These are phyloP conservation scores for Pilaira anomala DNA, from an alignment of 192 early-diverging fungal species.

Conservation along the genomic window DNA sequence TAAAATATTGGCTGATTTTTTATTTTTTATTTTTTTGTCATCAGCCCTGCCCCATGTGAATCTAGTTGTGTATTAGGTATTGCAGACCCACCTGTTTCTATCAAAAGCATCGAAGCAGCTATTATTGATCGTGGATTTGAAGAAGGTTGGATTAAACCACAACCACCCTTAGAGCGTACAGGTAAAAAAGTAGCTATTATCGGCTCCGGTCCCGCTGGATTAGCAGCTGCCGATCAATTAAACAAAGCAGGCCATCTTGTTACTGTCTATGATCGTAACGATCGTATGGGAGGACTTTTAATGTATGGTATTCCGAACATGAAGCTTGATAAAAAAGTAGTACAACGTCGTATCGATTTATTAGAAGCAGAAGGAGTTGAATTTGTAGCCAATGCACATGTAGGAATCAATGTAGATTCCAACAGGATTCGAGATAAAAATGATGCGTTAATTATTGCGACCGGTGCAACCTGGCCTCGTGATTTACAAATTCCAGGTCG, in stretches of 20 bases:
- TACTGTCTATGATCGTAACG: conserved; percentile 96
- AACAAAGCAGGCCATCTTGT: conserved; percentile 95
- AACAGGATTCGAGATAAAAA: conserved; percentile 58
- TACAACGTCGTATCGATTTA: conserved; percentile 91
- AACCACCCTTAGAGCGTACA: conserved; percentile 73
- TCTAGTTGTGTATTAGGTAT: conserved; percentile 94
- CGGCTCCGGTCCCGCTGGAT: conserved; percentile 94
- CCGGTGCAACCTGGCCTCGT: conserved; percentile 97
- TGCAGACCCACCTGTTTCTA: conserved; percentile 90
- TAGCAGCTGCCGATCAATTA: conserved; percentile 94
- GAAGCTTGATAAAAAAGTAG: conserved; percentile 98
- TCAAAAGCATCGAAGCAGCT: conserved; percentile 97
- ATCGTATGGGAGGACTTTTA: conserved; percentile 91
- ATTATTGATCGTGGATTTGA: conserved; percentile 97
- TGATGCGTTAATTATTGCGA: conserved; percentile 86
- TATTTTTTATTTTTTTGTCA: background rate
- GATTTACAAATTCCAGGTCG: conserved; percentile 89
- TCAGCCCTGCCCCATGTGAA: conserved; percentile 60
- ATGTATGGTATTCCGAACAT: conserved; percentile 99
- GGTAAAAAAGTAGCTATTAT: conserved; percentile 85
- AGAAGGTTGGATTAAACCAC: conserved; percentile 95
- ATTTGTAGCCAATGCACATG: conserved; percentile 85
- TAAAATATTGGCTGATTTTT: background rate
- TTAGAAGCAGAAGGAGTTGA: conserved; percentile 91
- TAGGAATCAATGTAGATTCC: conserved; percentile 82